Percentiles rank a stretch among this genome's conserved stretches.
Conservation (phyloP, 129 eudicot species). For the Oenanthe sinensis region DNA sequence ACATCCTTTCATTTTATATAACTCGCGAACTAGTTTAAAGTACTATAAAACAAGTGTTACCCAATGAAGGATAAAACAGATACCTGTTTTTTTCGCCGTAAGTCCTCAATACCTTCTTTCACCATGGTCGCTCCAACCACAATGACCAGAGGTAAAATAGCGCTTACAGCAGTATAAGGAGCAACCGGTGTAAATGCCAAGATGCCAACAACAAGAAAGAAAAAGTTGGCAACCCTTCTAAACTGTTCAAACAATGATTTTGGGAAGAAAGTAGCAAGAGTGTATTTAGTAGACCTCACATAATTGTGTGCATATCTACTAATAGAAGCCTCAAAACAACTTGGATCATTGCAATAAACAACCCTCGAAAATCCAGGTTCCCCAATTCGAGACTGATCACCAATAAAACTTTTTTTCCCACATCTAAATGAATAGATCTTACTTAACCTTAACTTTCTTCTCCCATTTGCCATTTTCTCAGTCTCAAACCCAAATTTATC, state of each 20-base stretch:
- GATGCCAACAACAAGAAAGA: slow-evolving; percentile 72
- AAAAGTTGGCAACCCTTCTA: slow-evolving; percentile 95
- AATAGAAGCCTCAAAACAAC: slow-evolving; percentile 32
- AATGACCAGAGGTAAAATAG: slow-evolving; percentile 60
- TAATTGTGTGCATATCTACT: slow-evolving; percentile 55
- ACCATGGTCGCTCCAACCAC: slow-evolving; percentile 86
- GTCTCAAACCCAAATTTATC: neutral
- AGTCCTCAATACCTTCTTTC: slow-evolving; percentile 90
- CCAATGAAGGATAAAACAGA: neutral
- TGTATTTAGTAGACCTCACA: slow-evolving; percentile 82
- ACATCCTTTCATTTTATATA: neutral
- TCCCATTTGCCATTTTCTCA: slow-evolving; percentile 35
- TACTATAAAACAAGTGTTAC: neutral
- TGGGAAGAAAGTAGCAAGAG: slow-evolving; percentile 69
- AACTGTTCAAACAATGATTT: slow-evolving; percentile 94
- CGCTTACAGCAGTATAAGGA: slow-evolving; percentile 81
- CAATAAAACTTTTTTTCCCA: slow-evolving; percentile 44
- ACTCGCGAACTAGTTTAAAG: neutral
- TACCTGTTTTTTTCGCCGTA: slow-evolving; percentile 79
- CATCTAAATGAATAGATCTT: slow-evolving; percentile 73
- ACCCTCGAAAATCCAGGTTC: slow-evolving; percentile 92
- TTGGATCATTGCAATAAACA: slow-evolving; percentile 67
- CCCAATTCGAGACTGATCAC: slow-evolving; percentile 76
- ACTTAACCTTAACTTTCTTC: slow-evolving; percentile 53
- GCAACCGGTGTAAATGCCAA: slow-evolving; percentile 73